Conservation (phyloP, 2,329 filamentous ascomycete species). For the Trichoderma polysporum region DNA sequence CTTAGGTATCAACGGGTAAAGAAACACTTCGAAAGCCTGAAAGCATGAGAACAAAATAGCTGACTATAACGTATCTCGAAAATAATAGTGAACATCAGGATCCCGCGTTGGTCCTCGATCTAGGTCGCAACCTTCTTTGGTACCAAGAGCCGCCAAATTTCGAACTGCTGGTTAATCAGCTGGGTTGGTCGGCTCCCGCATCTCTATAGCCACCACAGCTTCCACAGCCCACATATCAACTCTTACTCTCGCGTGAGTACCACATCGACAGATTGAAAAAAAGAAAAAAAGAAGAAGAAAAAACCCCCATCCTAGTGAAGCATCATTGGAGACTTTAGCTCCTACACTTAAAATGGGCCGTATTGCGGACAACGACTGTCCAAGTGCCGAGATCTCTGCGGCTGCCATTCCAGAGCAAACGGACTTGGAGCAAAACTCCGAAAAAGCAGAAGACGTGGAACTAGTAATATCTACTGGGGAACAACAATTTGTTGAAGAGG, state of each 20-base stretch:
- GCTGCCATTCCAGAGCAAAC: not conserved
- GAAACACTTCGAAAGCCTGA: too few species aligned
- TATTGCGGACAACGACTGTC: not conserved
- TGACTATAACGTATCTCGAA: too few species aligned
- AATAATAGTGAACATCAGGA: too few species aligned
- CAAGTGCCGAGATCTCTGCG: not conserved
- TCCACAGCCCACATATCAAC: not conserved
- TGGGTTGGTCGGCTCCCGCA: not conserved
- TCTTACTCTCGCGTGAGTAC: not conserved
- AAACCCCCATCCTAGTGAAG: not conserved
- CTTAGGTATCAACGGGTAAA: too few species aligned
- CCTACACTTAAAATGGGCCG: not conserved
- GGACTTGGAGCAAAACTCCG: not conserved
- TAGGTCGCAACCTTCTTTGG: not conserved
- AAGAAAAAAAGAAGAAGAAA: not conserved
- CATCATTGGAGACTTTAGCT: too few species aligned
- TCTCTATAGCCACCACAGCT: not conserved
- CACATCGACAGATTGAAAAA: too few species aligned
- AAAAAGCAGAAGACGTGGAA: not conserved
- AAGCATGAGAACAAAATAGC: too few species aligned
- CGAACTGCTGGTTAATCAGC: not conserved
- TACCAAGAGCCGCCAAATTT: too few species aligned
- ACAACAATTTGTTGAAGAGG: not conserved
- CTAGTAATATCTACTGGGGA: not conserved
- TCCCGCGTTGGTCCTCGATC: too few species aligned